Evolutionary conservation across 2,329 filamentous ascomycete genomes (phyloP).

Genomic region (Fusarium setosum): DNA sequence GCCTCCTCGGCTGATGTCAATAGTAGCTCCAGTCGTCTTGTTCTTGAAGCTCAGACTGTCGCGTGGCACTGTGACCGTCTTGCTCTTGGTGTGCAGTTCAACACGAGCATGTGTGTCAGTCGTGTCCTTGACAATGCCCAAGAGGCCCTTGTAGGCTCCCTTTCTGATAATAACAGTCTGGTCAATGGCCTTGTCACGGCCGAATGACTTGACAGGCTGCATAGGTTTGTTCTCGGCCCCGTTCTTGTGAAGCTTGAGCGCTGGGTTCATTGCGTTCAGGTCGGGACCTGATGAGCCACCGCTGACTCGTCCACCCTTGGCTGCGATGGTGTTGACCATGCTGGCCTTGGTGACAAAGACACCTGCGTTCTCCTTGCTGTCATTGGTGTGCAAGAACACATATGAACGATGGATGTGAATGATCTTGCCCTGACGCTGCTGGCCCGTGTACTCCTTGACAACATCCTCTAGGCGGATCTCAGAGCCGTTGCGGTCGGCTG

Average conservation of each 20-base stretch:
- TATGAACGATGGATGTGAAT: conserved; percentile 95
- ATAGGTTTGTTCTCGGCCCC: conserved; percentile 59
- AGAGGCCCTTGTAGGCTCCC: conserved; percentile 89
- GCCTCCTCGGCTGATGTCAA: conserved; percentile 72
- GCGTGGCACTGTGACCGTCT: conserved; percentile 87
- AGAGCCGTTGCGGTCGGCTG: conserved; percentile 91
- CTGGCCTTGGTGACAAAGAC: conserved; percentile 89
- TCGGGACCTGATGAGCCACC: conserved; percentile 75
- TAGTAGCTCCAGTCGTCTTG: conserved; percentile 80
- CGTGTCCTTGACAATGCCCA: conserved; percentile 96
- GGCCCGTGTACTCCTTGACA: conserved; percentile 89
- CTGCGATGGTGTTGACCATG: conserved; percentile 91
- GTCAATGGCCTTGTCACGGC: conserved; percentile 85
- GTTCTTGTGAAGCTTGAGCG: conserved; percentile 77
- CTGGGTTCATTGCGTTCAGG: conserved; percentile 91
- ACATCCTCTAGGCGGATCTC: conserved; percentile 94
- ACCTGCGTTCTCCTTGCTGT: conserved; percentile 86
- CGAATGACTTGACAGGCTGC: conserved; percentile 80
- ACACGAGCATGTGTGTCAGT: conserved; percentile 88
- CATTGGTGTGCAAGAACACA: conserved; percentile 88
- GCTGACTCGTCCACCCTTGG: conserved; percentile 86
- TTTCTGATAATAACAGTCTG: conserved; percentile 91
- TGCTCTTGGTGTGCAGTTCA: conserved; percentile 94
- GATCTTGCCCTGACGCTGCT: conserved; percentile 87
- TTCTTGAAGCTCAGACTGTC: conserved; percentile 88